Evolutionary conservation across 2,329 filamentous ascomycete species (phyloP).

Genomic region (Beauveria bassiana): DNA sequence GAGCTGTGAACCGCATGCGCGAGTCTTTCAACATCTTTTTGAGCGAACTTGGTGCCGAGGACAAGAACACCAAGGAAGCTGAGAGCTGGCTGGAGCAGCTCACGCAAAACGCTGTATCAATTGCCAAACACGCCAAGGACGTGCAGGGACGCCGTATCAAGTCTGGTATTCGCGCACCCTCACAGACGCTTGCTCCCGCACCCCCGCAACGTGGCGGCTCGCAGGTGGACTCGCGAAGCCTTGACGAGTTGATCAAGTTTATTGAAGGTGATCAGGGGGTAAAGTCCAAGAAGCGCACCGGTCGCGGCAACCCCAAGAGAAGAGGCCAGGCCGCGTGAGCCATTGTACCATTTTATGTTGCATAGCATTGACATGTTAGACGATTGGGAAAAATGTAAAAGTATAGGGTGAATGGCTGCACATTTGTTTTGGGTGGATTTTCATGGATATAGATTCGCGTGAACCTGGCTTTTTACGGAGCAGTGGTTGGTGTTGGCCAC

Average conservation of each 20-base stretch:
- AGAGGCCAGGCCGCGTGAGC: conserved; percentile 26
- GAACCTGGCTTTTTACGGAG: background rate
- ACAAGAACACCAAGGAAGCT: conserved; percentile 97
- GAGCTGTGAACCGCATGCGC: conserved; percentile 85
- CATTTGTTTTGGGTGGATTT: background rate
- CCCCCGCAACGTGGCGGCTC: conserved; percentile 22
- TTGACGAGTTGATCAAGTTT: conserved; percentile 89
- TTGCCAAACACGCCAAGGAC: conserved; percentile 90
- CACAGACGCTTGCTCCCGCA: conserved; percentile 23
- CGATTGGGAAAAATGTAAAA: conserved; percentile 11
- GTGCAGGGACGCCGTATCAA: conserved; percentile 67
- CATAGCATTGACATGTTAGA: background rate
- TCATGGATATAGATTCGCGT: conserved; percentile 1
- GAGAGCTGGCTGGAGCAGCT: conserved; percentile 95
- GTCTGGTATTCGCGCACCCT: conserved; percentile 49
- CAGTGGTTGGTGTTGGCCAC: background rate
- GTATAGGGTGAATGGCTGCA: background rate
- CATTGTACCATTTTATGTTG: conserved; percentile 5
- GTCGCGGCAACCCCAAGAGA: conserved; percentile 49
- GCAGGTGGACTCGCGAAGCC: conserved; percentile 66
- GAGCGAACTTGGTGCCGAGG: conserved; percentile 73
- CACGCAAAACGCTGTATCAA: conserved; percentile 87
- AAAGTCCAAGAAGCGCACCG: conserved; percentile 48
- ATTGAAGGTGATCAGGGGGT: conserved; percentile 70
- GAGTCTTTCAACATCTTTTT: conserved; percentile 97